phyloP scores from a whole-genome alignment of 441 rosid species.

The Pelargonium citronellum region DNA sequence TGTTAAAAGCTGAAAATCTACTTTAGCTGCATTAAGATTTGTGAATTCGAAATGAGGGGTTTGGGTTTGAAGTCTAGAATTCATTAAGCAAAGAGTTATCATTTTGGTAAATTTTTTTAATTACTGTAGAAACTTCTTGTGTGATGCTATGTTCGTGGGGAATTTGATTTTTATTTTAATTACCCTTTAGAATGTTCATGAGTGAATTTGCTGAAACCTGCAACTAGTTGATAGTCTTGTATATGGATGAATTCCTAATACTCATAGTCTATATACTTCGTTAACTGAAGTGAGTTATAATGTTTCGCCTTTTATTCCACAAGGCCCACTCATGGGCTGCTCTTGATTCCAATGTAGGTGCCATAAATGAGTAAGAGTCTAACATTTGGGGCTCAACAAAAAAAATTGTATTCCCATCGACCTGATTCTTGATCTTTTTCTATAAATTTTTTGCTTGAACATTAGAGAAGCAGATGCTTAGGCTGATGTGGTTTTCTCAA shows the following conservation, averaged over 20 bases:
- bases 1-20: neutral
- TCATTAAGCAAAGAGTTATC: neutral
- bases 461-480: neutral
- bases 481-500: neutral
- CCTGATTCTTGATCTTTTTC: neutral
- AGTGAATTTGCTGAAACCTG: neutral
- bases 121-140: neutral
- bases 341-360: slow-evolving; percentile 1
- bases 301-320: neutral
- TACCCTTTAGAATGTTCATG: neutral
- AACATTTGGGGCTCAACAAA: neutral
- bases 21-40: neutral
- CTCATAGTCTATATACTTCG: neutral
- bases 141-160: neutral
- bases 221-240: neutral
- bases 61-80: neutral
- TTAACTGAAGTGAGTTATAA: neutral
- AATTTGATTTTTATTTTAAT: neutral
- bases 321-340: neutral
- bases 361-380: neutral
- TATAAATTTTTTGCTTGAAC: neutral
- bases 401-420: neutral
- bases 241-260: neutral
- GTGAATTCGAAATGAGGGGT: neutral
- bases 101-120: no score